Base-by-base conservation (phyloP, 139 green algal species). In the Chlorella sp. region DNA sequence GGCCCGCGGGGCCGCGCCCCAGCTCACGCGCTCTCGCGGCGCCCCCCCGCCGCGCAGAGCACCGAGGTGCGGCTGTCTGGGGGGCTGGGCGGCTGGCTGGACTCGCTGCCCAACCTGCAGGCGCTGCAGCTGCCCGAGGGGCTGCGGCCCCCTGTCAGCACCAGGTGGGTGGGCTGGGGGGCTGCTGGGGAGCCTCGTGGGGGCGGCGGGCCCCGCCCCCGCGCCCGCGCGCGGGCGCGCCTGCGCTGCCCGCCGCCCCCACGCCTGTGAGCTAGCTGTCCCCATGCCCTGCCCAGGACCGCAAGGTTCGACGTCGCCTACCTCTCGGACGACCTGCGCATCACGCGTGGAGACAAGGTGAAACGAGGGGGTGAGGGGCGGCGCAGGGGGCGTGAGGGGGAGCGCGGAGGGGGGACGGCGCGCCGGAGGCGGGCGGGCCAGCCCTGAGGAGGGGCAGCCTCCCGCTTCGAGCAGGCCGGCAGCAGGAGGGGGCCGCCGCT, bases 221-320 rank as follows among this genome's bases (percentile, higher is more conserved):
- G n/a, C n/a, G n/a, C n/a, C n/a, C n/a, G n/a, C n/a, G n/a, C n/a
- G n/a, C n/a, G n/a, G n/a, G n/a, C n/a, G n/a, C n/a, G n/a, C n/a
- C n/a, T n/a, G n/a, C n/a, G n/a, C n/a, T n/a, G n/a, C n/a, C n/a
- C n/a, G n/a, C n/a, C n/a, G n/a, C n/a, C n/a, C n/a, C n/a, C n/a
- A n/a, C n/a, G n/a, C n/a, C n/a, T n/a, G n/a, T n/a, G n/a, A n/a
- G n/a, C n/a, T n/a, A n/a, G n/a, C n/a, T n/a, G n/a, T n/a, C n/a
- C n/a, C n/a, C n/a, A n/a, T n/a, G n/a, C n/a, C n/a, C n/a, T n/a
- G n/a, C 27, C 74, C 79, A 27, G 60, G n/a, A n/a, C 63, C 8
- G 79, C 83, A 7, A 71, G 64, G 19, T 91, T 91, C 64, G 87
- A 91, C 53, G 77, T 86, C 0, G 35, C 82, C 0, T 91, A 56